Percentiles rank a stretch among this genome's conserved stretches.
phyloP scores from a whole-genome alignment of 768 basidiomycete species.

The Mycena floridula region DNA sequence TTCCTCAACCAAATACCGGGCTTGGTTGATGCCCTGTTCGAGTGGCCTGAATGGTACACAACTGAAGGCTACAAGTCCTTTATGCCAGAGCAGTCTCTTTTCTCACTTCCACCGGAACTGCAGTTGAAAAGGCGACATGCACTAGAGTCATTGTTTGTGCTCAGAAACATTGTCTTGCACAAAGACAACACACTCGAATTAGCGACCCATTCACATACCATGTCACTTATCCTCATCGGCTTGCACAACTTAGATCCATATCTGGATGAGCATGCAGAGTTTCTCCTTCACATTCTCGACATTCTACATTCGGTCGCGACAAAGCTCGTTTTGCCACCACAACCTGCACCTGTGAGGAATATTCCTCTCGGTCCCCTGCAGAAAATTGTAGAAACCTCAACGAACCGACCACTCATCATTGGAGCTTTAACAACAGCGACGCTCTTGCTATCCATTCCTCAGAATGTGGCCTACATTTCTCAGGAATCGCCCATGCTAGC shows the following conservation, averaged over 20 bases:
- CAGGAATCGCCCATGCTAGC: slow-evolving; percentile 53
- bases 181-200: slow-evolving; percentile 63
- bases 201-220: slow-evolving; percentile 49
- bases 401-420: slow-evolving; percentile 74
- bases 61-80: slow-evolving; percentile 47
- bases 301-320: slow-evolving; percentile 59
- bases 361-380: slow-evolving; percentile 56
- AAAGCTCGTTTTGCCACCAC: slow-evolving; percentile 30
- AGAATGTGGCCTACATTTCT: slow-evolving; percentile 48
- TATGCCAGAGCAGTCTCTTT: slow-evolving; percentile 39
- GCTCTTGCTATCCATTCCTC: slow-evolving; percentile 53
- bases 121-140: slow-evolving; percentile 64
- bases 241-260: slow-evolving; percentile 55
- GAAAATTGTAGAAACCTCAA: slow-evolving; percentile 47
- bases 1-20: slow-evolving; percentile 67
- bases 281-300: slow-evolving; percentile 66
- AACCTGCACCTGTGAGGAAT: slow-evolving; percentile 23
- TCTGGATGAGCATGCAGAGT: slow-evolving; percentile 66
- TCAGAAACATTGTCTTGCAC: slow-evolving; percentile 79
- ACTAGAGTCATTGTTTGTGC: slow-evolving; percentile 77
- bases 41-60: slow-evolving; percentile 85
- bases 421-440: slow-evolving; percentile 55
- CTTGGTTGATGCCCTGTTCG: slow-evolving; percentile 76
- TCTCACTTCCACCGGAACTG: slow-evolving; percentile 46
- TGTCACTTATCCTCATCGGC: slow-evolving; percentile 59